These are phyloP conservation scores for Pyrenopolyporus hunteri DNA, from an alignment of 495 filamentous ascomycete genomes.

Conservation along the genomic window DNA sequence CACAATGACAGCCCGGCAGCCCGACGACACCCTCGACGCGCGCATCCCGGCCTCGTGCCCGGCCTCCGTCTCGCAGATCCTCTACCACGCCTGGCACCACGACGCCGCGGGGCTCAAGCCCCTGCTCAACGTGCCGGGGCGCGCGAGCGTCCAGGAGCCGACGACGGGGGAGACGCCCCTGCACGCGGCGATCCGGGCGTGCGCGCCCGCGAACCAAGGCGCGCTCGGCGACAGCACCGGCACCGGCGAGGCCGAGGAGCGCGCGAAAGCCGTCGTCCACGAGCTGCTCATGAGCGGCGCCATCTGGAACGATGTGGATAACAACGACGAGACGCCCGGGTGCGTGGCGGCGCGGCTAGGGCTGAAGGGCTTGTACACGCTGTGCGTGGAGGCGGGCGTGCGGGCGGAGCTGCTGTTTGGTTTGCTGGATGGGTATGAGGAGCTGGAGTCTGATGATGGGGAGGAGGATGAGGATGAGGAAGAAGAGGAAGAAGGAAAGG, in stretches of 20 bases:
- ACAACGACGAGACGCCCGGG: slow-evolving; percentile 85
- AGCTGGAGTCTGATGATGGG: slow-evolving; percentile 66
- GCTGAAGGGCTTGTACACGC: slow-evolving; percentile 73
- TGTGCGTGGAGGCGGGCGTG: slow-evolving; percentile 90
- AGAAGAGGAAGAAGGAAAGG: slow-evolving; percentile 48
- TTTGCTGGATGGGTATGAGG: slow-evolving; percentile 77
- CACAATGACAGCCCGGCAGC: slow-evolving; percentile 24
- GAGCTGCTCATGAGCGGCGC: slow-evolving; percentile 85
- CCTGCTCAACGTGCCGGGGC: slow-evolving; percentile 68
- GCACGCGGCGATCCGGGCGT: slow-evolving; percentile 88
- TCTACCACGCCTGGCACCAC: slow-evolving; percentile 84
- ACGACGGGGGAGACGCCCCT: slow-evolving; percentile 86
- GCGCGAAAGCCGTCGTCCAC: slow-evolving; percentile 68
- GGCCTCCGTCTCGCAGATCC: slow-evolving; percentile 59
- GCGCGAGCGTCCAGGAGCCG: slow-evolving; percentile 79
- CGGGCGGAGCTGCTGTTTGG: slow-evolving; percentile 85
- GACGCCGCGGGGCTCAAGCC: slow-evolving; percentile 74
- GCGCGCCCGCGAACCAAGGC: slow-evolving; percentile 56
- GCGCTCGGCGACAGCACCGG: slow-evolving; percentile 42
- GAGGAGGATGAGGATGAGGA: slow-evolving; percentile 61
- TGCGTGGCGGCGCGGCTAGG: slow-evolving; percentile 80
- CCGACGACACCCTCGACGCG: slow-evolving; percentile 48
- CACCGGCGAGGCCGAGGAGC: slow-evolving; percentile 54
- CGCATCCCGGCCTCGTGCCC: slow-evolving; percentile 57
- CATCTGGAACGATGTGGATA: slow-evolving; percentile 96